phyloP scores from a whole-genome alignment of 2,329 filamentous ascomycete species.

The Talaromyces marneffei region DNA sequence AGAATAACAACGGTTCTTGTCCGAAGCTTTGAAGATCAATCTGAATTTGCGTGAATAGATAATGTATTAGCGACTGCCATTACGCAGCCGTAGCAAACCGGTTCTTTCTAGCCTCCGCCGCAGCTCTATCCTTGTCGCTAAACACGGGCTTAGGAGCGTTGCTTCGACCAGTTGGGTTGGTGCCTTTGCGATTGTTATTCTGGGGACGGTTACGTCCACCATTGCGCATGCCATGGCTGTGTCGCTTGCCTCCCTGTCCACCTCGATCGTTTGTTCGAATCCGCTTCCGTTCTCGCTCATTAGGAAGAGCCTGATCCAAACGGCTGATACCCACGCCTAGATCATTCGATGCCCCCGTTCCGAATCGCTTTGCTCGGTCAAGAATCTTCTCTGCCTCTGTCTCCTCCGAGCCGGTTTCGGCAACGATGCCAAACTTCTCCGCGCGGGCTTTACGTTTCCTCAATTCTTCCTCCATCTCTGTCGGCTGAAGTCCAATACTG shows the following conservation, averaged over 20 bases:
- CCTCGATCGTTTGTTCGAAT: constrained; percentile 34
- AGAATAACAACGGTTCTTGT: neutral
- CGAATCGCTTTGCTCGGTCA: constrained; percentile 45
- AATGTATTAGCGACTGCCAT: neutral
- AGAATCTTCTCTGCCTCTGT: constrained; percentile 41
- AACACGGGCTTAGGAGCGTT: constrained; percentile 19
- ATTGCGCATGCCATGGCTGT: constrained; percentile 28
- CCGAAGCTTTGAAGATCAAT: neutral
- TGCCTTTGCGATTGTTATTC: constrained; percentile 13
- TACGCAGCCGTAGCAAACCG: constrained; percentile 37
- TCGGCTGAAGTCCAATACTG: constrained; percentile 37
- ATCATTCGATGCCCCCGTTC: constrained; percentile 24
- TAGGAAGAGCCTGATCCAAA: constrained; percentile 42
- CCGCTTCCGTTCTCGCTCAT: constrained; percentile 38
- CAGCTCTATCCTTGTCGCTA: constrained; percentile 39
- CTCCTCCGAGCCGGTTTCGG: constrained; percentile 33
- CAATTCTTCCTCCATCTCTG: constrained; percentile 42
- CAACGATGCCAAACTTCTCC: constrained; percentile 44
- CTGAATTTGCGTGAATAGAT: neutral
- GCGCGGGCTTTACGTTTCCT: constrained; percentile 46
- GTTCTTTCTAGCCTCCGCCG: constrained; percentile 45
- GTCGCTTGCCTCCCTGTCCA: constrained; percentile 39
- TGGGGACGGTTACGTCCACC: constrained; percentile 28
- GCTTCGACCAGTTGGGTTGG: constrained; percentile 16
- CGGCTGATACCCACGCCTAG: constrained; percentile 31